Percentiles rank a stretch among this genome's conserved stretches.
Conservation (phyloP, 148 eudicot species). For the Mesembryanthemum crystallinum region DNA sequence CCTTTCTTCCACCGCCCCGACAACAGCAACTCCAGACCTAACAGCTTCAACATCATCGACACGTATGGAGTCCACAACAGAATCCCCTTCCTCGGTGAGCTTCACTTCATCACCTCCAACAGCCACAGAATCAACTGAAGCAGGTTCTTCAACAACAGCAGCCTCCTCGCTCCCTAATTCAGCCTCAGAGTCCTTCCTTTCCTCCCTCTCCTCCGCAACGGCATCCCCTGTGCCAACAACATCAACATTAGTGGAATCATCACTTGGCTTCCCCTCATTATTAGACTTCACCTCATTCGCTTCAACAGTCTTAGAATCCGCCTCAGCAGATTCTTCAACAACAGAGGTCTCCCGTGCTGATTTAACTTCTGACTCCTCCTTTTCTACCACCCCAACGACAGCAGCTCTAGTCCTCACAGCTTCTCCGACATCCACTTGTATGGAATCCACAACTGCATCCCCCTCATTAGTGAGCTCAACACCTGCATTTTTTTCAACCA, state of each 20-base stretch:
- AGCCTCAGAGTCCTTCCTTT: conserved; percentile 21
- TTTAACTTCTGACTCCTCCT: conserved; percentile 12
- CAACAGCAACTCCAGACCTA: conserved; percentile 41
- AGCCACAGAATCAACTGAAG: conserved; percentile 16
- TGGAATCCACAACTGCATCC: conserved; percentile 27
- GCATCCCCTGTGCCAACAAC: conserved; percentile 30
- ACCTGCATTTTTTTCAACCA: conserved; percentile 8
- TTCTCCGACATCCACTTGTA: conserved; percentile 30
- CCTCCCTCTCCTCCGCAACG: conserved; percentile 33
- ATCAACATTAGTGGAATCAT: conserved; percentile 29
- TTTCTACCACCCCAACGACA: conserved; percentile 38
- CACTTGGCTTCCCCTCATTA: conserved; percentile 35
- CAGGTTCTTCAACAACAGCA: conserved; percentile 26
- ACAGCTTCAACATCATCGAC: conserved; percentile 36
- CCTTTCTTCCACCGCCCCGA: conserved; percentile 27
- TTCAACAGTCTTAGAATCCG: conserved; percentile 23
- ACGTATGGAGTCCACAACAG: conserved; percentile 38
- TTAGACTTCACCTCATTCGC: conserved; percentile 26
- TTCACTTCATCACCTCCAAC: conserved; percentile 30
- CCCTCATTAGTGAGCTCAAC: conserved; percentile 16
- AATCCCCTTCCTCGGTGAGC: conserved; percentile 37
- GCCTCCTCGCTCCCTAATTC: conserved; percentile 4
- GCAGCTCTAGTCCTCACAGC: conserved; percentile 37
- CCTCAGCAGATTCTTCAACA: conserved; percentile 3
- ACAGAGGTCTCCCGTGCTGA: background rate